These are phyloP conservation scores for Monosporozyma servazzii DNA, from an alignment of 805 yeast species.

Conservation along the genomic window DNA sequence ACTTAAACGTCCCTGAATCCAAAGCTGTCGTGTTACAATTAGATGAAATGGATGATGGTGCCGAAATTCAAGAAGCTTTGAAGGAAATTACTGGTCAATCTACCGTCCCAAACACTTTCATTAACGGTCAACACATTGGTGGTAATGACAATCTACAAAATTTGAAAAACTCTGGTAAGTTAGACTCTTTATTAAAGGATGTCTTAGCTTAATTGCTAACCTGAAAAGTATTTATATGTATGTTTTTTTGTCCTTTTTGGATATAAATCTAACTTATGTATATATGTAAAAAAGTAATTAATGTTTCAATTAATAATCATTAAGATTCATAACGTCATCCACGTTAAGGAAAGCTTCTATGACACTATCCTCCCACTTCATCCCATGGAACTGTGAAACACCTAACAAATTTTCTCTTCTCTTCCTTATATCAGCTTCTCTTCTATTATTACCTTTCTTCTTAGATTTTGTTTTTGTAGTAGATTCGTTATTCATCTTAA, in stretches of 20 bases:
- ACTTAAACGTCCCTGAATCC: conserved; percentile 37
- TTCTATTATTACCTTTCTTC: background rate
- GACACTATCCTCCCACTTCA: background rate
- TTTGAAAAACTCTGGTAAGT: conserved; percentile 52
- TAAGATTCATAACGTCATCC: background rate
- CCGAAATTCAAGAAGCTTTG: conserved; percentile 73
- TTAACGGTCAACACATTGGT: conserved; percentile 87
- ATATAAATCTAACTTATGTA: background rate
- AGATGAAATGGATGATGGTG: conserved; percentile 58
- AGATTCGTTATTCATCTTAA: background rate
- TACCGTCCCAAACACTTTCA: conserved; percentile 89
- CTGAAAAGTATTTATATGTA: background rate
- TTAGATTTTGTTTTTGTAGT: background rate
- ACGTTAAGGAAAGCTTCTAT: background rate
- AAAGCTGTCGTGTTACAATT: conserved; percentile 34
- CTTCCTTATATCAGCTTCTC: background rate
- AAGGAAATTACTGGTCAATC: conserved; percentile 74
- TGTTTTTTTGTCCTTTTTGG: background rate
- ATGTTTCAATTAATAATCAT: background rate
- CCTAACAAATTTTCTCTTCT: background rate
- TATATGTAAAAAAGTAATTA: too few relatives aligned
- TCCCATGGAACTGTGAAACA: background rate
- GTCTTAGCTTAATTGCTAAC: background rate
- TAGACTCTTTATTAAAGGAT: conserved; percentile 33
- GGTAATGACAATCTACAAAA: conserved; percentile 86